Base-by-base conservation (phyloP, 768 basidiomycete species). In the Tulasnella sp. region DNA sequence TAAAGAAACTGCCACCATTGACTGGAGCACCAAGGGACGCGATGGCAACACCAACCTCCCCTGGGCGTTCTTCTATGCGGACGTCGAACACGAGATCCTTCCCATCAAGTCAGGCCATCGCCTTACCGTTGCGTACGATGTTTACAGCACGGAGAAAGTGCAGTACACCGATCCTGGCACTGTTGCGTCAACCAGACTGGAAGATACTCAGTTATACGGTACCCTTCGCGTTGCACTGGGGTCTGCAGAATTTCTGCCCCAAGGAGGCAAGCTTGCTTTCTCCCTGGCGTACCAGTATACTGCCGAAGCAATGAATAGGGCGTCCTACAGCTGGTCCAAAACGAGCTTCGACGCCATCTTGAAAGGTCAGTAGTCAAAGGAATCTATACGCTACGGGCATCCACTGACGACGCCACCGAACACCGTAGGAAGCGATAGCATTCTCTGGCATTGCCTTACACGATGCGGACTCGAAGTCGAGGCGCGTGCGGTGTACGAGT, bases 1-100 rank as follows among this genome's bases (percentile, higher is more conserved):
- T 9, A 19, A 7, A 8, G 17, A 6, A 15, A n/a, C 8, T 7
- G 32, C 21, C n/a, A 25, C 6, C 37, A 57, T 59, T 43, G 42
- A 57, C 36, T 57, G 55, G 55, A 59, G 39, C n/a, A 29, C 32
- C 37, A 49, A 0, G n/a, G 32, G n/a, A 5, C 50, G 25, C 15
- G 11, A 19, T 9, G 41, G 41, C 43, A 29, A 7, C 2, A 1
- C 34, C 8, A 23, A 4, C 7, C 63, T 72, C 5, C 69, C 67
- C 4, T 77, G 72, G 64, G 65, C 67, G 19, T 71, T 73, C 11
- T 74, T 77, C 59, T 74, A 68, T 64, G 68, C 70, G 31, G 75
- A 75, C 45, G 65, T 75, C 59, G 71, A 75, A 49, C 74, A 75
- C 59, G 74, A 77, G 49, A 73, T 77, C 43, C 37, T 67, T n/a